Evolutionary conservation across 495 filamentous ascomycete genomes (phyloP).

Genomic region (Wilcoxina mikolae): DNA sequence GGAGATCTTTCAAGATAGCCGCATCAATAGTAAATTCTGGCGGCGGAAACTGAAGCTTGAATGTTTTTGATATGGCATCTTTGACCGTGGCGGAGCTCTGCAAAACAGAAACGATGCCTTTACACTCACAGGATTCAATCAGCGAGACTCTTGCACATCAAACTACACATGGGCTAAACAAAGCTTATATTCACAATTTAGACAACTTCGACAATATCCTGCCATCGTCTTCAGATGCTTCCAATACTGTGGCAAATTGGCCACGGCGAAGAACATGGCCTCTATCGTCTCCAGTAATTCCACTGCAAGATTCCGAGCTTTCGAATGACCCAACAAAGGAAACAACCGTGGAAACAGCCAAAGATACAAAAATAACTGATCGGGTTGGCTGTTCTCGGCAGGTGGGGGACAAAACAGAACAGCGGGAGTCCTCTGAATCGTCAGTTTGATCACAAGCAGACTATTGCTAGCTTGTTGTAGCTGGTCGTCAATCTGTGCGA

Average conservation of each 20-base stretch:
- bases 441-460: slow-evolving; percentile 54
- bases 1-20: slow-evolving; percentile 1
- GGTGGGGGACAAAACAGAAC: slow-evolving; percentile 43
- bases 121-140: slow-evolving; percentile 13
- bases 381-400: slow-evolving; percentile 32
- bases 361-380: slow-evolving; percentile 53
- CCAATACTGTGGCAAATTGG: slow-evolving; percentile 20
- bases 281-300: slow-evolving; percentile 36
- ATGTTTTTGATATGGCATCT: slow-evolving; percentile 18
- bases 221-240: slow-evolving; percentile 29
- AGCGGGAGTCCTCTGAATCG: slow-evolving; percentile 57
- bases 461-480: slow-evolving; percentile 49
- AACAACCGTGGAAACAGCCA: slow-evolving; percentile 60
- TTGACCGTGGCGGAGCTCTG: slow-evolving; percentile 18
- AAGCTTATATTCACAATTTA: slow-evolving; percentile 33
- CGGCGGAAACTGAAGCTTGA: slow-evolving; percentile 23
- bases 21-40: slow-evolving; percentile 18
- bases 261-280: slow-evolving; percentile 35
- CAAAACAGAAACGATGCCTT: slow-evolving; percentile 26
- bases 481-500: slow-evolving; percentile 36
- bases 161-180: slow-evolving; percentile 34
- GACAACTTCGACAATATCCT: slow-evolving; percentile 32
- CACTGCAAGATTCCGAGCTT: slow-evolving; percentile 29
- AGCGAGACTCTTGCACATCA: slow-evolving; percentile 29
- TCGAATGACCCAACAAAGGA: slow-evolving; percentile 36